These are phyloP conservation scores for Scedosporium apiospermum DNA, from an alignment of 2,329 filamentous ascomycete species.

Conservation along the genomic window DNA sequence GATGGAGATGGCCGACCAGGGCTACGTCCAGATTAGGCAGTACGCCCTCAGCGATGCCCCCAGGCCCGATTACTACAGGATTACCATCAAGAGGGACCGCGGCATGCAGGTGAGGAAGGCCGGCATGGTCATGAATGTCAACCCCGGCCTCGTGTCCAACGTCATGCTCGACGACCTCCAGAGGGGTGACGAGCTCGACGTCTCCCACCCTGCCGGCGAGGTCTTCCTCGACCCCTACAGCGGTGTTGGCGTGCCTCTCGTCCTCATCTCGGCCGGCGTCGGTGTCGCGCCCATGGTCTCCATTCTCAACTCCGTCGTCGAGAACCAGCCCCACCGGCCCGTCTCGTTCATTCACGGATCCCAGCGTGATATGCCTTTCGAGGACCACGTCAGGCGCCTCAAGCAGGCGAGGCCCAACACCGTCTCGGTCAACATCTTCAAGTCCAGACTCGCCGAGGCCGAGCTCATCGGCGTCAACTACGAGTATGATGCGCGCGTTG, in stretches of 20 bases:
- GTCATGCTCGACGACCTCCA: conserved; percentile 53
- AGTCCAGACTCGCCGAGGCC: conserved; percentile 34
- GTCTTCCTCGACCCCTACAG: conserved; percentile 43
- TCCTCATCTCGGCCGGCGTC: conserved; percentile 53
- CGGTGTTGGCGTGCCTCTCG: conserved; percentile 35
- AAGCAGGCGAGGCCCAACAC: conserved; percentile 23
- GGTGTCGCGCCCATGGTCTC: conserved; percentile 51
- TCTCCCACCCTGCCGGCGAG: conserved; percentile 58
- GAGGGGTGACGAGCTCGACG: conserved; percentile 51
- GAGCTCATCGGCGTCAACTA: conserved; percentile 33
- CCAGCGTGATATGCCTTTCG: conserved; percentile 41
- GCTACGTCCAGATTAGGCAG: conserved; percentile 57
- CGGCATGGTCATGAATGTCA: conserved; percentile 33
- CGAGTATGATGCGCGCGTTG: conserved; percentile 29
- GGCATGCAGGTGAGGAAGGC: conserved; percentile 35
- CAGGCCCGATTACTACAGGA: conserved; percentile 52
- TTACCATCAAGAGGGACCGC: conserved; percentile 60
- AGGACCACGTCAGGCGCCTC: conserved; percentile 38
- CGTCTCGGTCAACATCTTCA: conserved; percentile 36
- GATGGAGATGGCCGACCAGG: conserved; percentile 44
- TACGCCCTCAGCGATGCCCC: conserved; percentile 64
- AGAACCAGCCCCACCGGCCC: conserved; percentile 33
- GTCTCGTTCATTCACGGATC: conserved; percentile 53
- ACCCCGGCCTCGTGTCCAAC: conserved; percentile 61
- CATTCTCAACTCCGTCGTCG: conserved; percentile 46